Percentiles rank a stretch among this genome's conserved stretches.
These are phyloP conservation scores for Diaporthe ampelina DNA, from an alignment of 2,329 filamentous ascomycete species.

Conservation along the genomic window DNA sequence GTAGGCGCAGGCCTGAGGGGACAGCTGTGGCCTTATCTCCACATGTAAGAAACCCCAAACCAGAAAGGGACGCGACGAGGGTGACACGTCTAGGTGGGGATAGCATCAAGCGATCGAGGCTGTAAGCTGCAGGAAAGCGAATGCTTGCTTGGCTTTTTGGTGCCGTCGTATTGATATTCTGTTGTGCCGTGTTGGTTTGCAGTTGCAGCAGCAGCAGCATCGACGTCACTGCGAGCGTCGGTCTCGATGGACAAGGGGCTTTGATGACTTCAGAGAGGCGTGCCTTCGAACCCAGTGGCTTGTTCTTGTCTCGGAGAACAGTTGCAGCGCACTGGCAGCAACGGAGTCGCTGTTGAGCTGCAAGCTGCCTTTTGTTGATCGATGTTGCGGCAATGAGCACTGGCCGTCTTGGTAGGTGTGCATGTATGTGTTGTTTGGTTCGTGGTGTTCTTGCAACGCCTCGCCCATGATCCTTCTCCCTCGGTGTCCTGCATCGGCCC, in stretches of 20 bases:
- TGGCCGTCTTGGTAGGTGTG: not conserved
- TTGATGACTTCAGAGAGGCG: constrained; percentile 9
- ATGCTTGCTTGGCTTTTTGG: not conserved
- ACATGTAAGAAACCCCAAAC: not conserved
- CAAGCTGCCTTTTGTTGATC: not conserved
- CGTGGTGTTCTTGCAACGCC: constrained; percentile 12
- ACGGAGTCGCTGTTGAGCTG: not conserved
- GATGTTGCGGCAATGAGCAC: not conserved
- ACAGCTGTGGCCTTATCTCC: constrained; percentile 26
- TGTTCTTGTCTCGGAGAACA: not conserved
- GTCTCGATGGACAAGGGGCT: constrained; percentile 4
- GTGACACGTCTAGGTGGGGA: not conserved
- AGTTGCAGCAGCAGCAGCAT: not conserved
- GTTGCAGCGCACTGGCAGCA: not conserved
- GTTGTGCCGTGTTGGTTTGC: not conserved
- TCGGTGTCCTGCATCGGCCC: not conserved
- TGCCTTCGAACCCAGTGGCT: constrained; percentile 3
- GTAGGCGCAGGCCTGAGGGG: not conserved
- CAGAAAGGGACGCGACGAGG: not conserved
- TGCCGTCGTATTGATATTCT: not conserved
- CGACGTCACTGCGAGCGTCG: constrained; percentile 7
- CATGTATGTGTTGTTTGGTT: not conserved
- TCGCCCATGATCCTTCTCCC: not conserved
- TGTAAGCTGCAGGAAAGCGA: not conserved
- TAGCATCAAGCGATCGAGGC: not conserved